Conservation (phyloP, 2,329 filamentous ascomycete genomes). For the Ceratocystis cubensis region DNA sequence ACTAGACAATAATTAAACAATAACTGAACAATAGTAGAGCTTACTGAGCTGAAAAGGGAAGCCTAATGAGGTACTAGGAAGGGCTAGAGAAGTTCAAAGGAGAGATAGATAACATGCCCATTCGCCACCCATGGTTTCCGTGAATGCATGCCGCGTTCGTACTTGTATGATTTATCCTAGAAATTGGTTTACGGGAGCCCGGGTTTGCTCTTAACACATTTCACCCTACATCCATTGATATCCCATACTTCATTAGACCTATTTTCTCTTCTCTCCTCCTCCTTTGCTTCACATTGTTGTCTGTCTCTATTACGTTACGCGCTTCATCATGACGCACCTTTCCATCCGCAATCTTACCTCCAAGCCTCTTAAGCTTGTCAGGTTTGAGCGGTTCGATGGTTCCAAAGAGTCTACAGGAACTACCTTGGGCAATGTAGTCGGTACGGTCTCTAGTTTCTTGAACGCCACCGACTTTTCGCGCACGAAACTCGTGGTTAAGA, state of each 20-base stretch:
- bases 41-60: conserved; percentile 1
- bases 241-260: not conserved
- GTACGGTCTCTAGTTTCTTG: conserved; percentile 34
- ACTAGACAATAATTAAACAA: not conserved
- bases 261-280: not conserved
- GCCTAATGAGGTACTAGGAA: not conserved
- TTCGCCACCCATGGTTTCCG: not conserved
- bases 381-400: conserved; percentile 58
- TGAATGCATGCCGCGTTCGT: not conserved
- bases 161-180: not conserved
- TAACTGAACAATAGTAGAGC: not conserved
- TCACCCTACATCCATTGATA: not conserved
- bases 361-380: conserved; percentile 58
- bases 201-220: not conserved
- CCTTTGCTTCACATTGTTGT: not conserved
- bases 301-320: not conserved
- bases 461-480: conserved; percentile 31
- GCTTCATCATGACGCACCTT: conserved; percentile 40
- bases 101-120: not conserved
- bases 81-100: not conserved
- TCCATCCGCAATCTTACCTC: conserved; percentile 73
- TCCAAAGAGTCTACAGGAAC: conserved; percentile 33
- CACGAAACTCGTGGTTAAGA: conserved; percentile 34
- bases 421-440: conserved; percentile 36
- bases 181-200: too few relatives aligned